Evolutionary conservation across 2,329 filamentous ascomycete genomes (phyloP), one percentile per base, ranked within the genome.

Genomic region (Trichoderma pleuroti): DNA sequence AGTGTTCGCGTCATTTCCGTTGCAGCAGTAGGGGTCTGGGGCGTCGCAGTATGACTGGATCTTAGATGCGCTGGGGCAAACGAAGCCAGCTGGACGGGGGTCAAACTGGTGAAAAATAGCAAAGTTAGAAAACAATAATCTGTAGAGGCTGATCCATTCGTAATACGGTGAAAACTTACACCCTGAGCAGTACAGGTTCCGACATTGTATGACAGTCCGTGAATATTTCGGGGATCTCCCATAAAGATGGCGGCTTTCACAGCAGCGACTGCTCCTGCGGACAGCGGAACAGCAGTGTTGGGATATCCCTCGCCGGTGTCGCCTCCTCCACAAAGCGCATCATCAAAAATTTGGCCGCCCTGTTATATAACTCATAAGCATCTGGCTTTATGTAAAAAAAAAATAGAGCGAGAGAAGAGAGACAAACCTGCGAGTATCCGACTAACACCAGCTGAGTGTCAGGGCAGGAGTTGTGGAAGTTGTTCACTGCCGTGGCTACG

Each of bases 1-100:
- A 10, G 85, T 83, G 74, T 86, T 85, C 26, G 84, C 82, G 72
- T 91, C 83, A 74, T 84, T 89, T 62, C 89, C 90, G 57, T 86
- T 89, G 80, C 88, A 91, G 84, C 90, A 91, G 80, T 89, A 91
- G 0, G 88, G 88, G 73, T 91, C 89, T 4, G 85, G 76, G 5
- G 85, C 81, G 74, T 92, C 89, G 77, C 90, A 91, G 82, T 91
- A 91, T 3, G 87, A 88, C 80, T 90, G 81, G 74, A 91, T 87
- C 75, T 87, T 88, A 76, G 74, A 76, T 4, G 79, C 76, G 72
- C 79, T 83, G 11, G 87, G 84, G 80, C 89, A 91, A 59, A 79
- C 80, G 79, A 88, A 91, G 28, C 87, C 87, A 7, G 82, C 76
- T 0, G 87, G 84, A 4, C 89, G 86, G 39, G 88, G 85, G 66